A percentile compares a stretch with the other conserved stretches of the same genome.
These are phyloP conservation scores for Tuber brumale DNA, from an alignment of 495 filamentous ascomycete genomes.

Conservation along the genomic window DNA sequence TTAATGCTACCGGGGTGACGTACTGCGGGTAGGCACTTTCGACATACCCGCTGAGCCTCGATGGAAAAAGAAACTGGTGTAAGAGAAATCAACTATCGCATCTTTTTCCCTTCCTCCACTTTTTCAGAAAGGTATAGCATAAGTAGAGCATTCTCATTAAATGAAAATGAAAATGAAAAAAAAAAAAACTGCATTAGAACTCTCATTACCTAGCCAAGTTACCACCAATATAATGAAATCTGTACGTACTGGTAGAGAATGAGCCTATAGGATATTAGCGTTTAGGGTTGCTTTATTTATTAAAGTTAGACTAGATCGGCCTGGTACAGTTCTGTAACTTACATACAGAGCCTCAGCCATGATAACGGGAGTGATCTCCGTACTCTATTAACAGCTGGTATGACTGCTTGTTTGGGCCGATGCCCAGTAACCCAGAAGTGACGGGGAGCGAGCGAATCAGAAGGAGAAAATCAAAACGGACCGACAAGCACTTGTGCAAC, in stretches of 20 bases:
- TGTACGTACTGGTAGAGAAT: neutral
- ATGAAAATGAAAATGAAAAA: neutral
- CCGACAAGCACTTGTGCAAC: neutral
- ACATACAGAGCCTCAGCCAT: neutral
- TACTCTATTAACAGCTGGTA: neutral
- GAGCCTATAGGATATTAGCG: neutral
- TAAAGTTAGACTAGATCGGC: neutral
- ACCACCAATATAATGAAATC: neutral
- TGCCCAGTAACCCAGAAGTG: neutral
- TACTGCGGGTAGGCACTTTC: neutral
- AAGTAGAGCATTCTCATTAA: neutral
- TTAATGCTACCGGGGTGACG: neutral
- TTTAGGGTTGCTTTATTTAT: neutral
- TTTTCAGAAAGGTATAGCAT: neutral
- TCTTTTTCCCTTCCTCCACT: neutral
- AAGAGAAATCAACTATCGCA: neutral
- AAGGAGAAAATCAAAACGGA: neutral
- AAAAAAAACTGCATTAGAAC: neutral
- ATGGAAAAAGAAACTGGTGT: neutral
- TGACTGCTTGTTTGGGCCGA: neutral
- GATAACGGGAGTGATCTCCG: neutral
- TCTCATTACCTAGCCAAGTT: neutral
- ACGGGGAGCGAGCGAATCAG: neutral
- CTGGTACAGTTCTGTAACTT: neutral
- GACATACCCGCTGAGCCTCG: neutral